Percentiles rank a stretch among this genome's conserved stretches.
Evolutionary conservation across 805 yeast genomes (phyloP).

Genomic region (Wickerhamiella nectarea): DNA sequence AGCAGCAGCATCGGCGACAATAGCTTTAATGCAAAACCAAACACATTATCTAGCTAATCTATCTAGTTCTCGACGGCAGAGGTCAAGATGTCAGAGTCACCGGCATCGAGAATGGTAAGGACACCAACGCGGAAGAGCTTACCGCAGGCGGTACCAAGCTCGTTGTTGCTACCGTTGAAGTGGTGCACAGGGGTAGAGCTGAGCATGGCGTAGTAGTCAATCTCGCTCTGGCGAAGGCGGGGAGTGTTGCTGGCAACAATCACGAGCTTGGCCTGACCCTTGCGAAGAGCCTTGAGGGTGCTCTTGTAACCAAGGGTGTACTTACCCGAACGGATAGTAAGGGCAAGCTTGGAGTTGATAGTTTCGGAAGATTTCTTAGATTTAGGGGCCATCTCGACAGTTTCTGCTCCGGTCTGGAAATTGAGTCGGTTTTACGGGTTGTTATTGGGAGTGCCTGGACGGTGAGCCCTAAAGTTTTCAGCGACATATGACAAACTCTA

Average conservation of each 20-base stretch:
- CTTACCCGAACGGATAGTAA: constrained; percentile 98
- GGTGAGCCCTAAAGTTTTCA: constrained; percentile 10
- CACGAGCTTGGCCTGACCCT: constrained; percentile 96
- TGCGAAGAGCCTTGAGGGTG: constrained; percentile 94
- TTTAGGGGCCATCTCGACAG: constrained; percentile 99
- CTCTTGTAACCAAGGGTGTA: constrained; percentile 99
- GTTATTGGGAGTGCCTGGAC: not conserved
- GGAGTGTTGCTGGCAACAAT: constrained; percentile 99
- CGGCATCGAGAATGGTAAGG: constrained; percentile 89
- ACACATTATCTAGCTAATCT: not conserved
- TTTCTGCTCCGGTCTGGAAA: constrained; percentile 67
- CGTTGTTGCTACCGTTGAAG: constrained; percentile 99
- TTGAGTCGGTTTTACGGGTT: not conserved
- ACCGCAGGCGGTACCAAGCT: constrained; percentile 99
- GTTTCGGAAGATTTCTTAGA: constrained; percentile 76
- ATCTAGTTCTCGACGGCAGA: constrained; percentile 15
- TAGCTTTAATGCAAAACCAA: no score
- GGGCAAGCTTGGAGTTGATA: constrained; percentile 96
- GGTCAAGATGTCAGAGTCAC: constrained; percentile 95
- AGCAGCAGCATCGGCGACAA: no score
- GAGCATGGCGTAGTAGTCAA: constrained; percentile 99
- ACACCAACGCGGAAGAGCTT: constrained; percentile 99
- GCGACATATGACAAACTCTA: not conserved
- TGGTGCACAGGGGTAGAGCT: constrained; percentile 94
- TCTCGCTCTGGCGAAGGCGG: constrained; percentile 98